Evolutionary conservation across 2,329 filamentous ascomycete genomes (phyloP), one percentile per base, ranked within the genome.

Genomic region (Neofusicoccum laricinum): DNA sequence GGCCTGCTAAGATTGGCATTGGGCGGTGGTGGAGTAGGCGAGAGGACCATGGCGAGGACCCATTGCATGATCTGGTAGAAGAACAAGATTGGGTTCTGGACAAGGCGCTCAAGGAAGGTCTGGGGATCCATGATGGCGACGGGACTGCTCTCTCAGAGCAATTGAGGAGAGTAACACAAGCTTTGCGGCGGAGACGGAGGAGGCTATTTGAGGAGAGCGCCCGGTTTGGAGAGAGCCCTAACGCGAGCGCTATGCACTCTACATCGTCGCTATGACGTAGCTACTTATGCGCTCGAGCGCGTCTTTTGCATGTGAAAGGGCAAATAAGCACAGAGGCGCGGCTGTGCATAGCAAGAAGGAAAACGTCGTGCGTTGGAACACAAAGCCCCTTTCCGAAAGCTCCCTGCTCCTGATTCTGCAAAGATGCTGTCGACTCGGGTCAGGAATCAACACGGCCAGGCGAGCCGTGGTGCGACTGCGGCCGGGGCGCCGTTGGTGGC

Each of bases 11-110:
- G 78, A 6, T 81, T 79, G 0, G 80, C 76, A 66, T 83, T 79
- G 0, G 87, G 85, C 2, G 84, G 81, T 0, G 91, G 91, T 4
- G 91, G 88, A 4, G 78, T 81, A 0, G 92, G 91, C 0, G 91
- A 88, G 59, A 96, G 85, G 36, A 92, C 69, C 68, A 83, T 83
- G 69, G 84, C 81, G 1, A 89, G 78, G 7, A 90, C 67, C 79
- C 82, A 88, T 81, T 93, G 90, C 40, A 88, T 75, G 34, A 91
- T 63, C 66, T 87, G 82, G 75, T 88, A 92, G 58, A 89, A 64
- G 69, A 88, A 88, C 32, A 86, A 74, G 49, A 91, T 76, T 1
- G 80, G 78, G 45, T 73, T 71, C 50, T 77, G 77, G 58, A 79
- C 64, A 55, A 78, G 65, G 36, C 72, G 68, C 59, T 71, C 66